Base-by-base conservation (phyloP, 2,329 filamentous ascomycete genomes). In the Pestalotiopsis sp. region DNA sequence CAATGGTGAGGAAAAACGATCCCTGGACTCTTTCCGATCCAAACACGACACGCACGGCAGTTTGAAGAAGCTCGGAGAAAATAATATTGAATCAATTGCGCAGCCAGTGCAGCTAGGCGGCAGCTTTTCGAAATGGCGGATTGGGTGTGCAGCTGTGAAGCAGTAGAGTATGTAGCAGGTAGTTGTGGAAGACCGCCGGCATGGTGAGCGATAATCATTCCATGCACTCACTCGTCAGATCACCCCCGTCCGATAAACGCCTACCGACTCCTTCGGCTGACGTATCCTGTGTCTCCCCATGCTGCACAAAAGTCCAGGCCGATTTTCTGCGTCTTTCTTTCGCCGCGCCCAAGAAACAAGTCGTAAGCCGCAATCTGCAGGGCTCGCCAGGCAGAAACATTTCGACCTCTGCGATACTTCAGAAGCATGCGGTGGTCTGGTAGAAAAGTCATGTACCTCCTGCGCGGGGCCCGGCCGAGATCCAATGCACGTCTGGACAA, bases 1-100 rank as follows among this genome's bases (percentile, higher is more conserved):
- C 71, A 41, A 62, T 61, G 52, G 64, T 58, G 31, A 66, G 38
- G 36, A 5, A 13, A 66, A 20, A n/a, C 14, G 20, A 62, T 39
- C 59, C 59, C 36, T 62, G 59, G 31, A 23, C 45, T 45, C 41
- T 20, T 14, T 20, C 27, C 64, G 57, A 58, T 57, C 31, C 45
- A 58, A 49, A 23, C 31, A 36, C 31, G 31, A 36, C 31, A 65
- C 62, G 11, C 11, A 17, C 20, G 62, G n/a, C 38, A 65, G 39
- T 65, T 49, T 39, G 31, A 52, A 41, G n/a, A n/a, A 31, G 27
- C 59, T 62, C 27, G 27, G 36, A 36, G 27, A 36, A 39, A 13
- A 62, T 14, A 36, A 41, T n/a, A n/a, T n/a, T n/a, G 4, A n/a
- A 45, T 13, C 14, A 52, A 9, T n/a, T 52, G 45, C 45, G 45